A percentile compares a stretch with the other conserved stretches of the same genome.
Evolutionary conservation across 805 yeast genomes (phyloP).

Genomic region (Ogataea siamensis): DNA sequence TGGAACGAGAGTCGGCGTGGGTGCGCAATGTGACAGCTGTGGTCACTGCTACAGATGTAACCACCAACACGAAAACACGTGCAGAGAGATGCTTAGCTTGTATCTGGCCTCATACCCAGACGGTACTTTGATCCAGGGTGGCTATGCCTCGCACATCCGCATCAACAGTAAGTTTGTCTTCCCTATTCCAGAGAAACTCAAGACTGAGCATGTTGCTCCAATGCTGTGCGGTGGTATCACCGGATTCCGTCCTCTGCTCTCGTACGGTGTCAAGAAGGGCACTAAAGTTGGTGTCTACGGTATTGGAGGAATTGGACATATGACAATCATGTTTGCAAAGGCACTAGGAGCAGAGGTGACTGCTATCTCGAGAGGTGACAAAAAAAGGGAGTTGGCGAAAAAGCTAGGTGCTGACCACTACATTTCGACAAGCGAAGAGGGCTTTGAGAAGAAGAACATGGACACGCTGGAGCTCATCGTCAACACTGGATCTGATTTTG

Average conservation of each 20-base stretch:
- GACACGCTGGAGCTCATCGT: conserved; percentile 49
- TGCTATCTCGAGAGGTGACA: conserved; percentile 51
- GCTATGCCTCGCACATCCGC: conserved; percentile 65
- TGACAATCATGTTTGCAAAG: conserved; percentile 56
- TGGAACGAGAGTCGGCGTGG: conserved; percentile 83
- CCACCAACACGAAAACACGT: conserved; percentile 45
- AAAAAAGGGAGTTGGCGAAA: conserved; percentile 50
- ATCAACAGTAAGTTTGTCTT: conserved; percentile 62
- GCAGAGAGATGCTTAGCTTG: conserved; percentile 37
- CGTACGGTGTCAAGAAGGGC: conserved; percentile 36
- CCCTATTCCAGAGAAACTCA: conserved; percentile 56
- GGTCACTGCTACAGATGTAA: conserved; percentile 59
- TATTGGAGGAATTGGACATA: conserved; percentile 67
- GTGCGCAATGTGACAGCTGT: conserved; percentile 68
- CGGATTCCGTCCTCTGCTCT: conserved; percentile 62
- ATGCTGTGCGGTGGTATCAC: conserved; percentile 78
- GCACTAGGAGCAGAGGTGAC: conserved; percentile 64
- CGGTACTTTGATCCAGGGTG: conserved; percentile 51
- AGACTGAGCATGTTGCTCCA: conserved; percentile 62
- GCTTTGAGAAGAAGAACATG: conserved; percentile 32
- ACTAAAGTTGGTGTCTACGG: conserved; percentile 59
- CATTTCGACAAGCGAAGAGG: conserved; percentile 45
- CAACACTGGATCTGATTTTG: conserved; percentile 11
- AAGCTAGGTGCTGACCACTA: conserved; percentile 56
- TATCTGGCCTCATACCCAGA: conserved; percentile 34